phyloP scores from a whole-genome alignment of 768 basidiomycete genomes.

The Lentinus brumalis region DNA sequence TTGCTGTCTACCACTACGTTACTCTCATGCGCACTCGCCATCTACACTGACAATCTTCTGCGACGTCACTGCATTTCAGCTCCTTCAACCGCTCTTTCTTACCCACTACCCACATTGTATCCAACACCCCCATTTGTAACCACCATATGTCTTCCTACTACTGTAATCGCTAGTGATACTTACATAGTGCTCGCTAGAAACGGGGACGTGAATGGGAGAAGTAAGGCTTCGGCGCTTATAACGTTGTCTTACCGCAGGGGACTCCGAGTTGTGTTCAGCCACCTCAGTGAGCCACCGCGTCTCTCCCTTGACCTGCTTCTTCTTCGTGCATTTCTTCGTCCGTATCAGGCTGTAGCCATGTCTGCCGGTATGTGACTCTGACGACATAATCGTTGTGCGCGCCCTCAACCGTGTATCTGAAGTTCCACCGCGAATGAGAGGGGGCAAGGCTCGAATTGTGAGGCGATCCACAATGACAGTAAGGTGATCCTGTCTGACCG shows the following conservation, averaged over 20 bases:
- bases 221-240: neutral
- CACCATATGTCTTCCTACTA: constrained; percentile 11
- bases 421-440: constrained; percentile 34
- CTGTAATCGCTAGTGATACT: constrained; percentile 18
- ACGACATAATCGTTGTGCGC: neutral
- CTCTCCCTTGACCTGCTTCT: neutral
- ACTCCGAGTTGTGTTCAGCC: neutral
- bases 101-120: constrained; percentile 16
- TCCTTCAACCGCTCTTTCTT: neutral
- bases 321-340: neutral
- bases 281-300: neutral
- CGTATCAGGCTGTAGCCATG: constrained; percentile 19
- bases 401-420: constrained; percentile 2
- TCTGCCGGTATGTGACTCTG: constrained; percentile 30
- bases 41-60: constrained; percentile 16
- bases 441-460: constrained; percentile 43
- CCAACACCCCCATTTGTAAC: constrained; percentile 14
- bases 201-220: neutral
- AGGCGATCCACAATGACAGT: constrained; percentile 28
- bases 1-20: constrained; percentile 16
- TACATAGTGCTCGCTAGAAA: constrained; percentile 13
- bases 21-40: constrained; percentile 3
- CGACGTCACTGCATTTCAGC: constrained; percentile 6
- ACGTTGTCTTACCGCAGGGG: neutral
- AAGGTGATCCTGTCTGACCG: constrained; percentile 16